phyloP scores from a whole-genome alignment of 306 rosid genomes.

The Acmispon strigosus region DNA sequence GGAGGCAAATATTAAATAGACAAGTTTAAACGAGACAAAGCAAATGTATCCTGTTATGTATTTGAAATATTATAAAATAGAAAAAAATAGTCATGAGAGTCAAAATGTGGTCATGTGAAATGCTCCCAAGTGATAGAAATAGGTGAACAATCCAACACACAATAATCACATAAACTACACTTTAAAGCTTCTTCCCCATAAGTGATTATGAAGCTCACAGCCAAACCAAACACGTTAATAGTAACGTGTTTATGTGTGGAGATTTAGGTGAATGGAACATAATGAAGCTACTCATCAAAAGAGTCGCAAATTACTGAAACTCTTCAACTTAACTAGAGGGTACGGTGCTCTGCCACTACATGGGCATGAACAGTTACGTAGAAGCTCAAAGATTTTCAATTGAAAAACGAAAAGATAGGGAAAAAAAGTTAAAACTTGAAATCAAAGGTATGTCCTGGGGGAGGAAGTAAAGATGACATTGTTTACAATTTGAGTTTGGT shows the following conservation, averaged over 20 bases:
- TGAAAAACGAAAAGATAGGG: neutral
- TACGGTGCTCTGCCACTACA: neutral
- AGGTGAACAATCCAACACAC: too few relatives aligned
- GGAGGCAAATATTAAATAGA: too few relatives aligned
- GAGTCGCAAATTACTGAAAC: neutral
- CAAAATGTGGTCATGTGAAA: too few relatives aligned
- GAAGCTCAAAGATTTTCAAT: neutral
- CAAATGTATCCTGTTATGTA: too few relatives aligned
- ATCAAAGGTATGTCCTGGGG: neutral
- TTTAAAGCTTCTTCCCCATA: too few relatives aligned
- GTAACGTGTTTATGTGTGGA: neutral
- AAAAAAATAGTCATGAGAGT: too few relatives aligned
- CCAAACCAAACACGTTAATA: neutral
- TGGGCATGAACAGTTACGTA: neutral
- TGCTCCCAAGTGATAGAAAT: too few relatives aligned
- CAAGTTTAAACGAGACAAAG: too few relatives aligned
- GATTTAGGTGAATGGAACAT: neutral
- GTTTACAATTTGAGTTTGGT: slow-evolving; percentile 76
- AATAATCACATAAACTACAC: too few relatives aligned
- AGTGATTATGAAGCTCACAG: too few relatives aligned
- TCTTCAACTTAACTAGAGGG: neutral
- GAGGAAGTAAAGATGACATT: neutral
- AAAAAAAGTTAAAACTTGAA: slow-evolving; percentile 22
- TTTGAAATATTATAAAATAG: too few relatives aligned
- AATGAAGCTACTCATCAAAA: neutral